Evolutionary conservation across 2,329 filamentous ascomycete species (phyloP), one percentile per base, ranked within the genome.

Genomic region (Clarireedia hainanense): DNA sequence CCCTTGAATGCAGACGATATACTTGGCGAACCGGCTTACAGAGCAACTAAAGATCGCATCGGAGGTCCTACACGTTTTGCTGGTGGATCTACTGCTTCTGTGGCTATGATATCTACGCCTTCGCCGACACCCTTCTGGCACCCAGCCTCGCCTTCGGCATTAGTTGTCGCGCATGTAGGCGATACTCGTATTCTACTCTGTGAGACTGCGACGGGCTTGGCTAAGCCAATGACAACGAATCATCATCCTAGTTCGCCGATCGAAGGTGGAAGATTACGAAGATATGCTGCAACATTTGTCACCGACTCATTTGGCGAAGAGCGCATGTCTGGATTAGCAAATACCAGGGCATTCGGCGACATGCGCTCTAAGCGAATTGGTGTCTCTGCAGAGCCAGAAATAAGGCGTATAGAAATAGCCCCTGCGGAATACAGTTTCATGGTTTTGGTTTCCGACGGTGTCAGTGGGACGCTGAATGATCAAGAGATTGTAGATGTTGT

Each of bases 271-370:
- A 83, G 94, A 6, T 79, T 99, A 24, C 86, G 91, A 46, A 85
- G 91, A 49, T 97, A 91, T 69, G 88, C 91, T 1, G 83, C 88
- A 30, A 86, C 86, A 2, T 92, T 97, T 69, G 86, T 96, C 17
- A 94, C 92, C 0, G 94, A 99, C 73, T 95, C 89, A 36, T 99
- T 99, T 70, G 94, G 94, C 67, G 94, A 99, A 73, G 91, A 97
- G 73, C 90, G 94, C 63, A 94, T 99, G 71, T 85, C 85, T 14
- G 92, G 94, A 0, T 79, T 99, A 0, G 94, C 94, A 63, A 99
- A 99, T 73, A 95, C 89, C 34, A 88, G 94, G 30, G 81, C 94
- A 4, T 97, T 99, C 69, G 94, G 94, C 26, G 94, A 99, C 74
- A 90, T 96, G 73, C 80, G 81, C 36, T 89, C 85, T 56, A 99